A percentile compares a stretch with the other conserved stretches of the same genome.
Evolutionary conservation across 179 eudicot genomes (phyloP).

Genomic region (Heliamphora pulchella): DNA sequence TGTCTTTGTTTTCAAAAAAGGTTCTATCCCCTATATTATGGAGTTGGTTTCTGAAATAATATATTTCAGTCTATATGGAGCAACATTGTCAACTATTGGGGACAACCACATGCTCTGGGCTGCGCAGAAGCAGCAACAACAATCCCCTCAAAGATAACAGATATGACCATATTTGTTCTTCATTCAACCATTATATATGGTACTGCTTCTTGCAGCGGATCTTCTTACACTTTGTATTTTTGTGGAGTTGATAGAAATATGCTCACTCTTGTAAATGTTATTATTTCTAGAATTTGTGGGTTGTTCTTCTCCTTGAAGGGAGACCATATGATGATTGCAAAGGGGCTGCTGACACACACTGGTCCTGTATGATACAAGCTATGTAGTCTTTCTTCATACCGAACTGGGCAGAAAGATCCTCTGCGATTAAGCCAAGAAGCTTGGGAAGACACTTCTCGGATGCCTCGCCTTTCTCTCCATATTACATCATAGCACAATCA

Average conservation of each 20-base stretch:
- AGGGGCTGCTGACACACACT: slow-evolving; percentile 23
- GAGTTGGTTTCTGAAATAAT: slow-evolving; percentile 39
- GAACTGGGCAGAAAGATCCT: slow-evolving; percentile 30
- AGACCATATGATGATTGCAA: slow-evolving; percentile 24
- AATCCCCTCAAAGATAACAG: slow-evolving; percentile 33
- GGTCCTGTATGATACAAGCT: slow-evolving; percentile 36
- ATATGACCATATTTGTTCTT: slow-evolving; percentile 36
- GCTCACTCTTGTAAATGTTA: slow-evolving; percentile 18
- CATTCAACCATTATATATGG: slow-evolving; percentile 19
- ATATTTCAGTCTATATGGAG: slow-evolving; percentile 35
- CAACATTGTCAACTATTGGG: slow-evolving; percentile 29
- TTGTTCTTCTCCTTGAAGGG: slow-evolving; percentile 17
- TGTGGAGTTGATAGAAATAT: slow-evolving; percentile 15
- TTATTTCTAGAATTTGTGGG: slow-evolving; percentile 18
- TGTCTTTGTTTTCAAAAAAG: slow-evolving; percentile 34
- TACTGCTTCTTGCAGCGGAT: slow-evolving; percentile 15
- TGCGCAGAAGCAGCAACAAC: slow-evolving; percentile 37
- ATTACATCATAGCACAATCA: slow-evolving; percentile 38
- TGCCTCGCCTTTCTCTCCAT: slow-evolving; percentile 37
- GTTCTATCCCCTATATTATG: slow-evolving; percentile 43
- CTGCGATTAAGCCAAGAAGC: slow-evolving; percentile 27
- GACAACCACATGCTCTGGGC: slow-evolving; percentile 46
- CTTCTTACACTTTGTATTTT: slow-evolving; percentile 18
- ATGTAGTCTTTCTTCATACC: slow-evolving; percentile 46
- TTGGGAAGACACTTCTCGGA: slow-evolving; percentile 33